Percentiles rank a stretch among this genome's conserved stretches.
Evolutionary conservation across 495 filamentous ascomycete genomes (phyloP).

Genomic region (Trichoderma virens): DNA sequence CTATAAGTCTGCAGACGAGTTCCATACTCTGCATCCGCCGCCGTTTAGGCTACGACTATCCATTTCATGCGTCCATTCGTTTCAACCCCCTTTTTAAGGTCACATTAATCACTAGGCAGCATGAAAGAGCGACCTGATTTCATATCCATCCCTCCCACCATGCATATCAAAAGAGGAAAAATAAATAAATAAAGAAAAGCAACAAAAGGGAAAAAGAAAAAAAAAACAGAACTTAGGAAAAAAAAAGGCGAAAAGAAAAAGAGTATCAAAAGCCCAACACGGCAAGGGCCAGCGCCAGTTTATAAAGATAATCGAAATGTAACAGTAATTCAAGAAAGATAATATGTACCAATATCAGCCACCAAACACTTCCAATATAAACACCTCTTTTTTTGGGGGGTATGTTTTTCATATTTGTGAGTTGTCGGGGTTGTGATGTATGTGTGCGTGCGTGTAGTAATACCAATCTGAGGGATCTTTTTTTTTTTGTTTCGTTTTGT

Average conservation of each 20-base stretch:
- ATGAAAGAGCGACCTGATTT: background rate
- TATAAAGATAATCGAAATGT: background rate
- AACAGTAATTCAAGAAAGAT: background rate
- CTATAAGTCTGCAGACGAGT: too few relatives aligned
- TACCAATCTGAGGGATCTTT: background rate
- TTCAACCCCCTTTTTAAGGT: background rate
- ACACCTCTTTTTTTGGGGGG: too few relatives aligned
- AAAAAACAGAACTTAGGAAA: background rate
- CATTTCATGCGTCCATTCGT: too few relatives aligned
- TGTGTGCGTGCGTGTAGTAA: too few relatives aligned
- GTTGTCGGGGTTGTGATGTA: too few relatives aligned
- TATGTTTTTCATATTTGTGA: too few relatives aligned
- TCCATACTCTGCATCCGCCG: too few relatives aligned
- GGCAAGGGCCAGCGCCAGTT: background rate
- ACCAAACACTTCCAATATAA: too few relatives aligned
- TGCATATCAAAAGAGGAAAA: background rate
- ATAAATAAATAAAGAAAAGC: too few relatives aligned
- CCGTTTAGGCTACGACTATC: too few relatives aligned
- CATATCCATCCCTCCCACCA: conserved; percentile 5
- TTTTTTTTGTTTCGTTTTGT: background rate
- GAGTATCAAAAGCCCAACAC: background rate
- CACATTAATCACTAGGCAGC: background rate
- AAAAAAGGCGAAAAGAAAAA: background rate
- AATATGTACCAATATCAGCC: background rate
- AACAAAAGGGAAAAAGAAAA: background rate